Evolutionary conservation across 768 basidiomycete genomes (phyloP), one percentile per base, ranked within the genome.

Genomic region (Nevesoporus exiguus): DNA sequence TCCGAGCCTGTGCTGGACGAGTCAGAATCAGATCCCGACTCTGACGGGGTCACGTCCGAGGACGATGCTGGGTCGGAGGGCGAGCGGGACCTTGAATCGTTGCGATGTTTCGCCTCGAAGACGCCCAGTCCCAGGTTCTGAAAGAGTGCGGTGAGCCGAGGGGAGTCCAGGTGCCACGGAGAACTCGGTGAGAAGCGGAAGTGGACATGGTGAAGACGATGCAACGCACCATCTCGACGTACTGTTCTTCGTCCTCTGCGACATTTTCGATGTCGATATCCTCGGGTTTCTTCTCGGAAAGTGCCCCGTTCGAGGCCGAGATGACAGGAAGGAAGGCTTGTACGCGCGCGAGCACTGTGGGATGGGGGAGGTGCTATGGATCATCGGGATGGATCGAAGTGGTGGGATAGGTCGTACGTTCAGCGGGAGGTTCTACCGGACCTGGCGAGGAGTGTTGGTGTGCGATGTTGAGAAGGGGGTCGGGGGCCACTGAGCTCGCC

Each of bases 261-360:
- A 89, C 60, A 52, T 84, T 76, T 66, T 90, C 88, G 37, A 90
- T 87, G 61, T 89, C 81, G n/a, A 89, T 72, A 59, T 81, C 84
- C 17, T 66, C 63, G 1, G 83, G 85, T 54, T 84, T 76, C 37
- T 68, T 66, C 36, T 76, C 72, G 3, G 74, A 61, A 17, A 89
- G 76, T 1, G 77, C 66, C 2, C 74, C 76, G 59, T 88, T 89
- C 3, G 86, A 84, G 13, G 82, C 84, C 44, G 83, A 79, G 17
- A 89, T 72, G 59, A 81, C 73, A 3, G 86, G 86, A 6, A 90
- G 77, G 63, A 90, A 89, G 0, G 81, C 78, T 64, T 82, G 80
- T 4, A 88, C 75, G 17, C 86, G 81, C 10, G 80, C 75, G 7
- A 90, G 72, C 19, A 90, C 88, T 90, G 57, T 48, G 36, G 36